phyloP scores from a whole-genome alignment of 805 yeast species.

The Candida ficus region DNA sequence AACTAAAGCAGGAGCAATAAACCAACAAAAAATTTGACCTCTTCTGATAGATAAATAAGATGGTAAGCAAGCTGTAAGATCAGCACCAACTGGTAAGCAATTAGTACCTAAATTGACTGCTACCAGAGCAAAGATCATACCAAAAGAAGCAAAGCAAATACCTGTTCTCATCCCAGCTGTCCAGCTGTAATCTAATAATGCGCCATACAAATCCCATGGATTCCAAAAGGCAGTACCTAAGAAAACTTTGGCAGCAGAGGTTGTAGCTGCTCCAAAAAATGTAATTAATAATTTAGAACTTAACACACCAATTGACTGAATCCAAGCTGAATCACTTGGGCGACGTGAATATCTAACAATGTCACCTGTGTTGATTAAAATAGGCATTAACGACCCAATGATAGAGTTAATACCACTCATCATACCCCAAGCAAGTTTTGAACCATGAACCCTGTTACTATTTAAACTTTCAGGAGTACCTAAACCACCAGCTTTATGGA shows the following conservation, averaged over 20 bases:
- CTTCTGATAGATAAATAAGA: conserved; percentile 1
- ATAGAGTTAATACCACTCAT: conserved; percentile 3
- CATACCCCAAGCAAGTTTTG: conserved; percentile 2
- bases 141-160: conserved; percentile 3
- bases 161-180: conserved; percentile 2
- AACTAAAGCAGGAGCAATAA: conserved; percentile 2
- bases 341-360: conserved; percentile 5
- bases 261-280: conserved; percentile 4
- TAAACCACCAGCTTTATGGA: conserved; percentile 9
- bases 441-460: conserved; percentile 3
- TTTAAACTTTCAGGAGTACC: conserved; percentile 5
- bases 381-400: conserved; percentile 4
- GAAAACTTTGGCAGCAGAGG: conserved; percentile 2
- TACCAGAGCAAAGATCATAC: conserved; percentile 3
- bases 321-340: conserved; percentile 5
- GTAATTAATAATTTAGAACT: conserved; percentile 2
- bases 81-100: conserved; percentile 6
- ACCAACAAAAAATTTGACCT: conserved; percentile 3
- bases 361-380: conserved; percentile 4
- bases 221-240: conserved; percentile 3
- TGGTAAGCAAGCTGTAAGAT: conserved; percentile 3
- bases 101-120: conserved; percentile 4
- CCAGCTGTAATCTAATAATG: conserved; percentile 3
- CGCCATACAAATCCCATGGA: conserved; percentile 4
- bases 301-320: conserved; percentile 2